Conservation (phyloP, 331 rosid genomes). For the Malus hybrid region DNA sequence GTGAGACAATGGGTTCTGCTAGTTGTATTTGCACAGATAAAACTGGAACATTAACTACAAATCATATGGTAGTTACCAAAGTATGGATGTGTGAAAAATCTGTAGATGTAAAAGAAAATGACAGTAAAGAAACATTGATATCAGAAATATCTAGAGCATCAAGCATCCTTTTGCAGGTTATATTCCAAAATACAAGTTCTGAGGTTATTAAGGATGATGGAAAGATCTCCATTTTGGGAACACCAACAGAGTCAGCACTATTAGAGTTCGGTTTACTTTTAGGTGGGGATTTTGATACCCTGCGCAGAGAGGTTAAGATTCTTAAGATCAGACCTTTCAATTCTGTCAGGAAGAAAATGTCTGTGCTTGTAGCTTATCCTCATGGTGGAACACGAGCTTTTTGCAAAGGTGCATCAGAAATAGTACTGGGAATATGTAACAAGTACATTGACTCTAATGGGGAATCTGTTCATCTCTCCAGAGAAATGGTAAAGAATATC, state of each 20-base stretch:
- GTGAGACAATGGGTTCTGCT: slow-evolving; percentile 98
- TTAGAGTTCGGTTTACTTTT: slow-evolving; percentile 70
- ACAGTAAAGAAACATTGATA: slow-evolving; percentile 37
- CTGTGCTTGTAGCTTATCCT: slow-evolving; percentile 69
- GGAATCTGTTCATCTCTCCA: slow-evolving; percentile 42
- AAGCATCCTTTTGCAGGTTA: slow-evolving; percentile 54
- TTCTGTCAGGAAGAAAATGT: slow-evolving; percentile 91
- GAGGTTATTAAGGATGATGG: slow-evolving; percentile 71
- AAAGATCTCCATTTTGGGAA: slow-evolving; percentile 53
- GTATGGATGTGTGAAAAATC: slow-evolving; percentile 55
- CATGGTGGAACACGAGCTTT: slow-evolving; percentile 53
- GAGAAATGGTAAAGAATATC: slow-evolving; percentile 31
- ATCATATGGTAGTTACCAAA: slow-evolving; percentile 74
- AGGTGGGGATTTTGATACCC: slow-evolving; percentile 59
- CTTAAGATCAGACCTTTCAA: slow-evolving; percentile 80
- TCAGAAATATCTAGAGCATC: slow-evolving; percentile 43
- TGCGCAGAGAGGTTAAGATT: slow-evolving; percentile 38
- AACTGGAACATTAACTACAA: slow-evolving; percentile 91
- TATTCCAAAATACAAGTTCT: slow-evolving; percentile 76
- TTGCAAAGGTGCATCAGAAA: slow-evolving; percentile 97
- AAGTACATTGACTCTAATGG: slow-evolving; percentile 60
- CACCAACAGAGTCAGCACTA: slow-evolving; percentile 89
- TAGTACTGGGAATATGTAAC: slow-evolving; percentile 62
- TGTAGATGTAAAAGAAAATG: slow-evolving; percentile 36
- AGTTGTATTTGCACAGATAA: slow-evolving; percentile 95